Percentiles rank a stretch among this genome's conserved stretches.
These are phyloP conservation scores for Setomelanomma holmii DNA, from an alignment of 2,329 filamentous ascomycete species.

Conservation along the genomic window DNA sequence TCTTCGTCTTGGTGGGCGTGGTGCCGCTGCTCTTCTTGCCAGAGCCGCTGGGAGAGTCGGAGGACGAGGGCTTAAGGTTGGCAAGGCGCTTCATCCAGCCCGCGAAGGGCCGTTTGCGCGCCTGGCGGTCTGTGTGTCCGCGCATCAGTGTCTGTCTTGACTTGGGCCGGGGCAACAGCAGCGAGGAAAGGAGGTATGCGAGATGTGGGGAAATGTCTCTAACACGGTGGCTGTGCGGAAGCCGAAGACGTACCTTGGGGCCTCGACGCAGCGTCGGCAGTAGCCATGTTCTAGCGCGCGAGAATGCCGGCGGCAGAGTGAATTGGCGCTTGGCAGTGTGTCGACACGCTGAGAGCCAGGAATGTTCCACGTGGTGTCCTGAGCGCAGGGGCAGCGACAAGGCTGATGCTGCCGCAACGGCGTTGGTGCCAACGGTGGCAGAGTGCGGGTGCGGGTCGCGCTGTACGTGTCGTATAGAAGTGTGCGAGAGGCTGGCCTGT, in stretches of 20 bases:
- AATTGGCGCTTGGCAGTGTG: conserved; percentile 1
- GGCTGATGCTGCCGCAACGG: no score
- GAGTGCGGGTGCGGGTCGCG: no score
- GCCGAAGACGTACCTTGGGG: conserved; percentile 51
- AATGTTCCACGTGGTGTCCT: conserved; percentile 19
- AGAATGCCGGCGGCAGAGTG: conserved; percentile 12
- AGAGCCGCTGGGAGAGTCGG: conserved; percentile 55
- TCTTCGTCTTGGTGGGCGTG: conserved; percentile 60
- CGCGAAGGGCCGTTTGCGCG: conserved; percentile 84
- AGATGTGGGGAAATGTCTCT: conserved; percentile 1
- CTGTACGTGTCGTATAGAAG: no score
- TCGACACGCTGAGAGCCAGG: neutral
- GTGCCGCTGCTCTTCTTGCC: conserved; percentile 49
- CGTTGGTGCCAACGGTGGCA: no score
- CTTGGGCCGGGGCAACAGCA: conserved; percentile 7
- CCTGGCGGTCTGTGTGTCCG: conserved; percentile 67
- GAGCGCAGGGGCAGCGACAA: no score
- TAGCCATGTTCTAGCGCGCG: conserved; percentile 48
- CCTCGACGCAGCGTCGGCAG: conserved; percentile 52
- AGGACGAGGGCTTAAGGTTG: conserved; percentile 81
- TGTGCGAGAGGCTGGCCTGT: no score
- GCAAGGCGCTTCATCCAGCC: conserved; percentile 94
- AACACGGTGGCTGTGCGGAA: conserved; percentile 17
- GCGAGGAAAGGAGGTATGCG: conserved; percentile 2
- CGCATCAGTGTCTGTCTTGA: conserved; percentile 29